A percentile compares a stretch with the other conserved stretches of the same genome.
Conservation (phyloP, 106 monocot species). For the Allium cepa region DNA sequence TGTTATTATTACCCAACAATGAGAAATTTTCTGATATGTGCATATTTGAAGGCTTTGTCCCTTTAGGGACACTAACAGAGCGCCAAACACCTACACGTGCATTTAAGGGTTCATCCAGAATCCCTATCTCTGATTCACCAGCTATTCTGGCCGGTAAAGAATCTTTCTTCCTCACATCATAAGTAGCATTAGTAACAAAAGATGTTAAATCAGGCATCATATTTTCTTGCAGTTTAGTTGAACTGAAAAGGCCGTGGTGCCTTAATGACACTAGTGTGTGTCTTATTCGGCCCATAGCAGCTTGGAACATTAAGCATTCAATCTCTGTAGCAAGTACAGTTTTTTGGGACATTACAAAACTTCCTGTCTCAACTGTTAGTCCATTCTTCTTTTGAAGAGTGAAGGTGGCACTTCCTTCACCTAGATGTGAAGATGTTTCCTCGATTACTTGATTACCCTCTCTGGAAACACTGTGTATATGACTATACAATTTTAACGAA, state of each 20-base stretch:
- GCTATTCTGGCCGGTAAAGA: slow-evolving; percentile 64
- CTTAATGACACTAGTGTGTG: slow-evolving; percentile 59
- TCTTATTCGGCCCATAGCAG: slow-evolving; percentile 80
- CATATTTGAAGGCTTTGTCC: slow-evolving; percentile 27
- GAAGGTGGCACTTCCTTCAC: slow-evolving; percentile 19
- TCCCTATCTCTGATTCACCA: slow-evolving; percentile 54
- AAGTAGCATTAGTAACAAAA: slow-evolving; percentile 18
- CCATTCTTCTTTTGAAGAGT: slow-evolving; percentile 39
- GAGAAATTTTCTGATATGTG: slow-evolving; percentile 26
- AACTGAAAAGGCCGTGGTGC: slow-evolving; percentile 22
- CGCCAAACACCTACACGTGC: slow-evolving; percentile 89
- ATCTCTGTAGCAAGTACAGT: slow-evolving; percentile 73
- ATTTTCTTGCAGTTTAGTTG: slow-evolving; percentile 28
- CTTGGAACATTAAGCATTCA: slow-evolving; percentile 86
- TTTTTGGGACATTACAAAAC: slow-evolving; percentile 45
- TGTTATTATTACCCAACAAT: slow-evolving; percentile 23
- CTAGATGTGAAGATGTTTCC: slow-evolving; percentile 27
- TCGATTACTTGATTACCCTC: slow-evolving; percentile 21
- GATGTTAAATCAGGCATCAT: slow-evolving; percentile 21
- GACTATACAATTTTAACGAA: slow-evolving; percentile 40
- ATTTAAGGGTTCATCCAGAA: slow-evolving; percentile 36
- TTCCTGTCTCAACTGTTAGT: slow-evolving; percentile 34
- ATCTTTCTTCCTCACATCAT: slow-evolving; percentile 61
- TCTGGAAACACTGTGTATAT: slow-evolving; percentile 32
- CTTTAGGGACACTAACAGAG: slow-evolving; percentile 60